A percentile compares a stretch with the other conserved stretches of the same genome.
These are phyloP conservation scores for Phoenix dactylifera DNA, from an alignment of 176 grass and related monocot species.

Conservation along the genomic window DNA sequence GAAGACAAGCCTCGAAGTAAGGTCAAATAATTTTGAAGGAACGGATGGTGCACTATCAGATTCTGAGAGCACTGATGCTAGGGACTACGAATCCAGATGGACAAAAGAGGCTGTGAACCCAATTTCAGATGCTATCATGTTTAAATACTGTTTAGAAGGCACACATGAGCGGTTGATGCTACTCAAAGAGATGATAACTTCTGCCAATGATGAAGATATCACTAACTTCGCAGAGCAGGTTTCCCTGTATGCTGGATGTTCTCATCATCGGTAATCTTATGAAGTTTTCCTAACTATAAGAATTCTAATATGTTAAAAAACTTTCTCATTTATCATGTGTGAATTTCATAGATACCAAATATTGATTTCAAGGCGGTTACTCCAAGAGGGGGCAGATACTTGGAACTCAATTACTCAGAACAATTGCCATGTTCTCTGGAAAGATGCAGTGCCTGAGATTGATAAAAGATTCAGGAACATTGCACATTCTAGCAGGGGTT, in stretches of 20 bases:
- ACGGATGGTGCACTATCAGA: conserved; percentile 44
- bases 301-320: too few relatives aligned
- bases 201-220: conserved; percentile 50
- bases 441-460: conserved; percentile 57
- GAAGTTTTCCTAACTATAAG: too few relatives aligned
- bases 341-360: conserved; percentile 57
- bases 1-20: conserved; percentile 29
- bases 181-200: conserved; percentile 46
- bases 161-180: conserved; percentile 49
- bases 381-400: conserved; percentile 51
- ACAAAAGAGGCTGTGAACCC: conserved; percentile 35
- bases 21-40: conserved; percentile 34
- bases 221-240: conserved; percentile 56
- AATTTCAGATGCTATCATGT: conserved; percentile 53
- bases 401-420: conserved; percentile 69
- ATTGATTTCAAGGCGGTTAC: conserved; percentile 61
- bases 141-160: conserved; percentile 78
- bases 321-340: too few relatives aligned
- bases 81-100: conserved; percentile 37
- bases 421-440: conserved; percentile 72
- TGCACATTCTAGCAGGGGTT: conserved; percentile 49
- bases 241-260: conserved; percentile 76
- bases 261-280: conserved; percentile 61
- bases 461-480: conserved; percentile 59
- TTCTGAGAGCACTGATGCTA: conserved; percentile 55